These are phyloP conservation scores for Metarhizium rileyi DNA, from an alignment of 2,329 filamentous ascomycete genomes.

Conservation along the genomic window DNA sequence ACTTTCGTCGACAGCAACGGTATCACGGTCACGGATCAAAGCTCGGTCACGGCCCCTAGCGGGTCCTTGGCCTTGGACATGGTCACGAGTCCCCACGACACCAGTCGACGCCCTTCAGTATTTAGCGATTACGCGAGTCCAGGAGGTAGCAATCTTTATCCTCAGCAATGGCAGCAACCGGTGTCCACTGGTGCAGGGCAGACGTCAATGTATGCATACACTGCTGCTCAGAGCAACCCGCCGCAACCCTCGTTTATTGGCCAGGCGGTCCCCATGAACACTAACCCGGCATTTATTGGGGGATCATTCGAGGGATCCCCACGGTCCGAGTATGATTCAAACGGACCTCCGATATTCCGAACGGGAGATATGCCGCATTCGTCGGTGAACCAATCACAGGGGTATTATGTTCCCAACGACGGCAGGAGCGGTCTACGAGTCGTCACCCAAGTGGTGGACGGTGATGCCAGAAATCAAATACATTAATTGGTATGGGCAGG, in stretches of 20 bases:
- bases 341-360: constrained; percentile 23
- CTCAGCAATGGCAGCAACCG: constrained; percentile 32
- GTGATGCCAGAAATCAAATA: constrained; percentile 18
- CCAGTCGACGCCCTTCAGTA: constrained; percentile 34
- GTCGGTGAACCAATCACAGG: constrained; percentile 19
- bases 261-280: constrained; percentile 21
- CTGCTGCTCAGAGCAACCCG: constrained; percentile 26
- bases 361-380: constrained; percentile 19
- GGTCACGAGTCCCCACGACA: constrained; percentile 34
- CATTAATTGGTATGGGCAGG: constrained; percentile 9
- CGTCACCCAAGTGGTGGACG: constrained; percentile 20
- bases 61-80: constrained; percentile 34
- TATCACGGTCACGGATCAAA: constrained; percentile 25
- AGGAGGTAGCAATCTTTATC: constrained; percentile 29
- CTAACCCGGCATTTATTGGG: constrained; percentile 24
- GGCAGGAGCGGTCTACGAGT: constrained; percentile 20
- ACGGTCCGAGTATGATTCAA: constrained; percentile 23
- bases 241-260: constrained; percentile 22
- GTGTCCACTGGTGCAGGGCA: constrained; percentile 30
- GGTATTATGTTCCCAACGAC: constrained; percentile 25
- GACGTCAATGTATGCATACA: constrained; percentile 36
- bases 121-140: constrained; percentile 38
- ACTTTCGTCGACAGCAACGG: constrained; percentile 28
- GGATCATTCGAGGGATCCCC: constrained; percentile 24
- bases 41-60: constrained; percentile 23